Evolutionary conservation across 306 rosid species (phyloP), one percentile per base, ranked within the genome.

Genomic region (Benincasa hispida): DNA sequence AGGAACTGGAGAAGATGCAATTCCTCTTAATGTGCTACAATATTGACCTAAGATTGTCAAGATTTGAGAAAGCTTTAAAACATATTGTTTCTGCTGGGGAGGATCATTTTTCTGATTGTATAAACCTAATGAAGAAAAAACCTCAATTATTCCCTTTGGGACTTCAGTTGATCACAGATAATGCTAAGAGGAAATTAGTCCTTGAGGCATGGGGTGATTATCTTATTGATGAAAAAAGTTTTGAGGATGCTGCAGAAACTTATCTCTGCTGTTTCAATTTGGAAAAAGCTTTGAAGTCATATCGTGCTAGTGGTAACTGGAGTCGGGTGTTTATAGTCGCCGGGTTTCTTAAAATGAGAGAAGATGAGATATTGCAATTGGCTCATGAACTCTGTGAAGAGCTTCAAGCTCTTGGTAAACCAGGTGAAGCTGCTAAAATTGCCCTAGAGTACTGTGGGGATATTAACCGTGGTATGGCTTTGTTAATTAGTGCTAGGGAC

Each of bases 121-220:
- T 94, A 92, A 77, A 82, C 84, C 93, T 94, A 8, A 89, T 94
- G 86, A 89, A 86, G 81, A 81, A 86, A 76, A 88, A 88, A 39
- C 98, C 96, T 87, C 92, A 87, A 70, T 91, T 94, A 57, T 94
- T 89, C 79, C 89, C 97, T 4, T 67, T 92, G 87, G 93, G 98
- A 72, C 92, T 90, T 87, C 90, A 90, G 77, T 86, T 94, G 82
- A 83, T 94, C 79, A 81, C 88, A 66, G 92, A 88, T 83, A 89
- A 86, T 79, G 60, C 84, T 47, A 90, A 86, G 86, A 89, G 82
- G 85, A 88, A 68, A 82, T 84, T 89, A 63, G 86, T 94, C 77
- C 92, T 89, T 27, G 96, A 94, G 82, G 97, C 99, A 24, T 92
- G 99, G 99, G 99, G 98, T 15, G 98, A 94, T 81, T 81, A 90